phyloP scores from a whole-genome alignment of 2,329 filamentous ascomycete genomes.

The Apiospora arundinis region DNA sequence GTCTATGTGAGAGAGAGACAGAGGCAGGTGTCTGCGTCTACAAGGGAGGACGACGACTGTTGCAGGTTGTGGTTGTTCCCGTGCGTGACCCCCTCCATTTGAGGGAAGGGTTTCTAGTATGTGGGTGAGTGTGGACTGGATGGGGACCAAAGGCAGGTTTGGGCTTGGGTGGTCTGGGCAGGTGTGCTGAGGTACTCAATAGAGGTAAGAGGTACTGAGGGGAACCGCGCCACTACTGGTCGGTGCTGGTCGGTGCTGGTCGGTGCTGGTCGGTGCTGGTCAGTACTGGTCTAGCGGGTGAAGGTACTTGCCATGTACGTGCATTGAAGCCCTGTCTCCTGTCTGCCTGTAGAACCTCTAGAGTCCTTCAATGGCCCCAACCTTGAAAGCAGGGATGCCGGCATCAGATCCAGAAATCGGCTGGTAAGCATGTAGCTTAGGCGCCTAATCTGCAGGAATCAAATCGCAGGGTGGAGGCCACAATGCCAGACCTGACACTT shows the following conservation, averaged over 20 bases:
- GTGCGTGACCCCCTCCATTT: slow-evolving; percentile 16
- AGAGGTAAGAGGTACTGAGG: not conserved
- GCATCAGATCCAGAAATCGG: slow-evolving; percentile 19
- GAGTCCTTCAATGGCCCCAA: not conserved
- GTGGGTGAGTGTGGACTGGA: not conserved
- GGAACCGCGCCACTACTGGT: slow-evolving; percentile 11
- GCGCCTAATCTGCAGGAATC: slow-evolving; percentile 18
- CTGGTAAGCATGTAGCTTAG: slow-evolving; percentile 10
- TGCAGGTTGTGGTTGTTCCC: slow-evolving; percentile 8
- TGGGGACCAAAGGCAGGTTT: not conserved
- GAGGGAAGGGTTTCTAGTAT: slow-evolving; percentile 17
- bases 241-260: not conserved
- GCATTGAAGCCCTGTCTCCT: no score
- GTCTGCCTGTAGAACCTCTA: no score
- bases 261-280: not conserved
- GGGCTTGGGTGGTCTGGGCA: not conserved
- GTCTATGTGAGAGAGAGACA: not conserved
- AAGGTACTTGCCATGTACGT: not conserved
- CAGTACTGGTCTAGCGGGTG: not conserved
- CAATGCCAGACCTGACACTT: slow-evolving; percentile 16
- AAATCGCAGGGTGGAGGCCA: slow-evolving; percentile 14
- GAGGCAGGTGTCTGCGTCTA: slow-evolving; percentile 9
- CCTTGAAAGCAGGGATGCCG: slow-evolving; percentile 14
- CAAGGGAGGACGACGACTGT: slow-evolving; percentile 8
- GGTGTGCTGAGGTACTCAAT: no score